phyloP scores from a whole-genome alignment of 1,139 yeast species.

The Scheffersomyces illinoinensis region DNA sequence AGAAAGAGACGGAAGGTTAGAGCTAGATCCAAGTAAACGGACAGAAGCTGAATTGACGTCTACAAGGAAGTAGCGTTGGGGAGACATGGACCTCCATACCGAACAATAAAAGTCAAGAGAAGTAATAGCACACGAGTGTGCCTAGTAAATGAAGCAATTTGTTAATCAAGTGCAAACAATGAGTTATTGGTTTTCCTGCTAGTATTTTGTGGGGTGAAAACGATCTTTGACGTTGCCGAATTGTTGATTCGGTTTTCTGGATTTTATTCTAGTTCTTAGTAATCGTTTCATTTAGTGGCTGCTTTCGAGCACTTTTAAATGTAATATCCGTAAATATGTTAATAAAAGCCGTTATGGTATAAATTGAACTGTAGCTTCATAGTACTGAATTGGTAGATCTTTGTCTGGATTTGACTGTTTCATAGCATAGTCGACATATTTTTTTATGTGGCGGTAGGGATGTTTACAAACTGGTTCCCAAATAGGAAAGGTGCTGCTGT shows the following conservation, averaged over 20 bases:
- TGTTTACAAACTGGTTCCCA: background rate
- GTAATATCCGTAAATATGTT: slow-evolving; percentile 9
- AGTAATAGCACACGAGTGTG: background rate
- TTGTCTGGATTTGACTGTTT: background rate
- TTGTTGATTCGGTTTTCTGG: slow-evolving; percentile 7
- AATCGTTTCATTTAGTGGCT: slow-evolving; percentile 2
- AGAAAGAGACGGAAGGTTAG: slow-evolving; percentile 99
- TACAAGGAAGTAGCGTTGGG: background rate
- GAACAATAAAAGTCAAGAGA: background rate
- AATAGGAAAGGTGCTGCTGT: background rate
- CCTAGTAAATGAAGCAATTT: background rate
- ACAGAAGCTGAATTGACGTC: slow-evolving; percentile 20
- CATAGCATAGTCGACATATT: background rate
- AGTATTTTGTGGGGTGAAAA: background rate
- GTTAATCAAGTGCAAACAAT: background rate
- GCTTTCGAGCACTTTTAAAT: slow-evolving; percentile 1
- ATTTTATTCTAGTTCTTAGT: slow-evolving; percentile 14
- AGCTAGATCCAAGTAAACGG: slow-evolving; percentile 97
- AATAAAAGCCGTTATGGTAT: slow-evolving; percentile 5
- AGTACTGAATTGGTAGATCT: too few species aligned
- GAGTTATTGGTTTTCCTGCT: background rate
- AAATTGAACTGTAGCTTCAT: background rate
- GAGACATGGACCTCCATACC: background rate
- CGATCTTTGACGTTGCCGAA: slow-evolving; percentile 1
- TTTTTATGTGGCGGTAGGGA: background rate